Percentiles rank a stretch among this genome's conserved stretches.
phyloP scores from a whole-genome alignment of 257 asterid species.

The Lycium barbarum region DNA sequence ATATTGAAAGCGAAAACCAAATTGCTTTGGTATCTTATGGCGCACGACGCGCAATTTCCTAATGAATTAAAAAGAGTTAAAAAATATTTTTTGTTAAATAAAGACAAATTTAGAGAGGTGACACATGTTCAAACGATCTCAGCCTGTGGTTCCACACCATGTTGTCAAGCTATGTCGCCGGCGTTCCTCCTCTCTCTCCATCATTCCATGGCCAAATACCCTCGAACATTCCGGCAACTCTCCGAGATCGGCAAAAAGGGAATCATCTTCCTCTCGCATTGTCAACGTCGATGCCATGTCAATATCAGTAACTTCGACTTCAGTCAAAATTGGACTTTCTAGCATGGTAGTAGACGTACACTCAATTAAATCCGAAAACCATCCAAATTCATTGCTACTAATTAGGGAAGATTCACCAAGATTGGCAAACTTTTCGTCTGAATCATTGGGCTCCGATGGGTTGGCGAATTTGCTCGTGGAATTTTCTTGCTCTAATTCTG shows the following conservation, averaged over 20 bases:
- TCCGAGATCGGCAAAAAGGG: constrained; percentile 84
- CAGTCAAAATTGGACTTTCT: constrained; percentile 58
- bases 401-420: constrained; percentile 39
- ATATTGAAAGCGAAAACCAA: constrained; percentile 39
- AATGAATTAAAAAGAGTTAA: constrained; percentile 18
- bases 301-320: constrained; percentile 47
- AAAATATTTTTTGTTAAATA: background rate
- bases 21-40: constrained; percentile 42
- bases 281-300: constrained; percentile 67
- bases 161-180: constrained; percentile 56
- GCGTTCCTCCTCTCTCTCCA: constrained; percentile 58
- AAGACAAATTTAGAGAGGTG: constrained; percentile 33
- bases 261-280: constrained; percentile 83
- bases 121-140: constrained; percentile 29
- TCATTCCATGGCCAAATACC: constrained; percentile 75
- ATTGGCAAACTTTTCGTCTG: constrained; percentile 43
- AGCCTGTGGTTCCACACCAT: constrained; percentile 57
- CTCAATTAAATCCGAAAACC: constrained; percentile 72
- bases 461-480: constrained; percentile 25
- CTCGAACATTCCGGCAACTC: constrained; percentile 91
- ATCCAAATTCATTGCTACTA: constrained; percentile 53
- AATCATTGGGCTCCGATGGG: constrained; percentile 32
- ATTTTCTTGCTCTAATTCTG: constrained; percentile 41
- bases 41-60: constrained; percentile 44
- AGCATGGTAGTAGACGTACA: constrained; percentile 50